Evolutionary conservation across 2,329 filamentous ascomycete species (phyloP), one percentile per base, ranked within the genome.

Genomic region (Leptosphaerulina australis): DNA sequence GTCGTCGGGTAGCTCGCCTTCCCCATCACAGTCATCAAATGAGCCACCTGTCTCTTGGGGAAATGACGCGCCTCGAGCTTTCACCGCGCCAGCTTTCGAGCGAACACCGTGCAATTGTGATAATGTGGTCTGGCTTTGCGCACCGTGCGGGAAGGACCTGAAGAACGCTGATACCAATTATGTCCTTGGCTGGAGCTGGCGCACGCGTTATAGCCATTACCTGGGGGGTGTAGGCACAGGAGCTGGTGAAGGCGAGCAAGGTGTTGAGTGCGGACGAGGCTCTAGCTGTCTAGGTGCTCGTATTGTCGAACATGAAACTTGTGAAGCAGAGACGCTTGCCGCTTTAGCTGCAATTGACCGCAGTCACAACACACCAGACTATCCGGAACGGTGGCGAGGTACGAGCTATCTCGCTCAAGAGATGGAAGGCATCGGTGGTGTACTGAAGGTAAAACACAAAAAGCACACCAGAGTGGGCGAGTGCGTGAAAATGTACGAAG

Each of bases 341-440:
- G 81, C 84, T 4, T 79, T 82, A 1, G 80, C 77, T 7, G 69
- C 56, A 6, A 30, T 25, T n/a, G 49, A 52, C 10, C 37, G 18
- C 17, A 37, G 43, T 15, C 37, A 44, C 12, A 29, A 21, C 9
- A 24, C 53, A 30, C 55, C 74, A 67, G 49, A 67, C 40, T 55
- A 63, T 21, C 46, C 67, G 40, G 59, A 66, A n/a, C 60, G 71
- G 76, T 83, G 71, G 80, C 81, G 59, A 77, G 87, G 50, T 80
- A 73, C 89, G 0, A 91, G 91, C 3, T 97, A 96, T 67, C 81
- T 86, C 48, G 81, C 89, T 31, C 91, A 96, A 67, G 92, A 97
- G 73, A 89, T 97, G 53, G 90, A 96, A 66, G 92, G 92, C 2
- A 89, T 97, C 34, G 92, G 92, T 9, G 92, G 92, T 0, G 83